phyloP scores from a whole-genome alignment of 2,329 filamentous ascomycete species.

The Purpureocillium lavendulum region DNA sequence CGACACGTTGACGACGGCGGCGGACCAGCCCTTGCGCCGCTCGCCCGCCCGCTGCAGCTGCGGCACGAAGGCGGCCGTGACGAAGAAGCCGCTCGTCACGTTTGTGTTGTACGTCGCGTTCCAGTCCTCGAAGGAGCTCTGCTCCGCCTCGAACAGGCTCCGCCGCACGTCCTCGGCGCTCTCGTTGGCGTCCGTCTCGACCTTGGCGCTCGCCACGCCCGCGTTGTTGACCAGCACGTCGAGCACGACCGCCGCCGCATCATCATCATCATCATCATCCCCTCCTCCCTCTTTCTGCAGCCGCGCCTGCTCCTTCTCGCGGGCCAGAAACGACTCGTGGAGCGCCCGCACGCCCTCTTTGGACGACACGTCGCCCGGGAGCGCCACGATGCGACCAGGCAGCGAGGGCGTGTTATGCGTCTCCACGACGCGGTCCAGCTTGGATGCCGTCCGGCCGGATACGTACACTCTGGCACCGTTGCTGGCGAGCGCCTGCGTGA shows the following conservation, averaged over 20 bases:
- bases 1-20: slow-evolving; percentile 60
- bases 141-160: slow-evolving; percentile 56
- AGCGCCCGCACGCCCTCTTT: slow-evolving; percentile 51
- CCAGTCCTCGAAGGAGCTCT: slow-evolving; percentile 59
- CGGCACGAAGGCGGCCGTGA: slow-evolving; percentile 53
- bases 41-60: slow-evolving; percentile 46
- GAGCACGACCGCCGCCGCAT: slow-evolving; percentile 20
- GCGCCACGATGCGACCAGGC: slow-evolving; percentile 47
- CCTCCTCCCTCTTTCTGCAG: too few relatives aligned
- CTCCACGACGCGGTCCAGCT: slow-evolving; percentile 51
- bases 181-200: slow-evolving; percentile 46
- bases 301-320: slow-evolving; percentile 25
- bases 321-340: slow-evolving; percentile 45
- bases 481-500: slow-evolving; percentile 54
- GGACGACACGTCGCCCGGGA: slow-evolving; percentile 54
- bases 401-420: slow-evolving; percentile 43
- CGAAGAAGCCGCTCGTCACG: slow-evolving; percentile 60
- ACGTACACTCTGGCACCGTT: slow-evolving; percentile 67
- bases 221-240: slow-evolving; percentile 63
- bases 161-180: slow-evolving; percentile 43
- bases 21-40: slow-evolving; percentile 37
- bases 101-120: slow-evolving; percentile 65
- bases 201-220: slow-evolving; percentile 48
- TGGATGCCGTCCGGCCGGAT: slow-evolving; percentile 54
- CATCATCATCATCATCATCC: too few relatives aligned